These are phyloP conservation scores for Alnus rubra DNA, from an alignment of 306 rosid genomes.

Conservation along the genomic window DNA sequence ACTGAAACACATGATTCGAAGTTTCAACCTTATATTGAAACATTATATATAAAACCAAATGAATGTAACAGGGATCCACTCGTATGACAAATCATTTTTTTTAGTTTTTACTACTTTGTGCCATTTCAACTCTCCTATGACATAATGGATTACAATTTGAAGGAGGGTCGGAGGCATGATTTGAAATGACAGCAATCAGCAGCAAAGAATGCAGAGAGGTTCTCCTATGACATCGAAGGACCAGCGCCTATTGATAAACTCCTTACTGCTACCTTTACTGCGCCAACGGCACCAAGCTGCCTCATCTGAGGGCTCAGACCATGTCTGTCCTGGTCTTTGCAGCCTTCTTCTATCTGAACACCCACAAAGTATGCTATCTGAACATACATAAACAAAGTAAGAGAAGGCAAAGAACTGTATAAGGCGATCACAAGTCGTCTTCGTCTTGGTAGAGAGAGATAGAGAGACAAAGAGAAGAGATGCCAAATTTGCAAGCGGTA, in stretches of 20 bases:
- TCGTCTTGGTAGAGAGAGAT: neutral
- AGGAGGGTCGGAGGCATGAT: slow-evolving; percentile 3
- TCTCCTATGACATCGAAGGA: slow-evolving; percentile 45
- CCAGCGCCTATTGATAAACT: slow-evolving; percentile 70
- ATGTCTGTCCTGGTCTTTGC: slow-evolving; percentile 43
- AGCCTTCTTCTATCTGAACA: slow-evolving; percentile 74
- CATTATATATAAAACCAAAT: slow-evolving; percentile 19
- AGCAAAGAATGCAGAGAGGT: slow-evolving; percentile 10
- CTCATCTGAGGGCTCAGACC: slow-evolving; percentile 70
- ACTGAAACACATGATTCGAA: neutral
- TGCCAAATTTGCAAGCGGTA: neutral
- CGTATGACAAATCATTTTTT: neutral
- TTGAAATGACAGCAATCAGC: slow-evolving; percentile 10
- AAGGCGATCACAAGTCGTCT: neutral
- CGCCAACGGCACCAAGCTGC: slow-evolving; percentile 83
- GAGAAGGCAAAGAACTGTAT: neutral
- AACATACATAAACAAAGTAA: slow-evolving; percentile 28
- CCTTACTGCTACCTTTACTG: slow-evolving; percentile 81
- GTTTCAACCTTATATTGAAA: slow-evolving; percentile 10
- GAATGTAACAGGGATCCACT: slow-evolving; percentile 20
- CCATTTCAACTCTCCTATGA: slow-evolving; percentile 32
- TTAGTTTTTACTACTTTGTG: slow-evolving; percentile 2
- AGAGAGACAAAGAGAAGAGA: neutral
- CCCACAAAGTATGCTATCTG: slow-evolving; percentile 92
- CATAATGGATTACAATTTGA: neutral